These are phyloP conservation scores for Pholiota microspora DNA, from an alignment of 768 basidiomycete genomes.

Conservation along the genomic window DNA sequence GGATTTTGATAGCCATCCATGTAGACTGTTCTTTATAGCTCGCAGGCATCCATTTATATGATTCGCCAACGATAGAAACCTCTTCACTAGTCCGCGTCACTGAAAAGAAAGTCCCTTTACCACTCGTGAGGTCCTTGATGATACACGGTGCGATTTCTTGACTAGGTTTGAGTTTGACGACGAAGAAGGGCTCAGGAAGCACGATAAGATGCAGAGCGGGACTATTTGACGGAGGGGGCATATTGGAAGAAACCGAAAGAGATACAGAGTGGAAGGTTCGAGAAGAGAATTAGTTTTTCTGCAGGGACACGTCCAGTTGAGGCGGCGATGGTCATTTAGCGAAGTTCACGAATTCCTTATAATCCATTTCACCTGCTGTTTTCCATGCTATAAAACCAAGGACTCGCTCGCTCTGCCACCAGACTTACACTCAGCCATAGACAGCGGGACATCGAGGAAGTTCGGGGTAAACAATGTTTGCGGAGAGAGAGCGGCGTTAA, in stretches of 20 bases:
- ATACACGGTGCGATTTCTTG: slow-evolving; percentile 33
- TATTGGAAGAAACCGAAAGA: background rate
- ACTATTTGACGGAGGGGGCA: slow-evolving; percentile 46
- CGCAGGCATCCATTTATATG: slow-evolving; percentile 33
- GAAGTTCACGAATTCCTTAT: background rate
- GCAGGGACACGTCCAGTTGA: background rate
- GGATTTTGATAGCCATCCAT: slow-evolving; percentile 62
- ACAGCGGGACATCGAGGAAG: background rate
- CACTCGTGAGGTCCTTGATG: slow-evolving; percentile 27
- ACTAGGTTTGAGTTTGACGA: slow-evolving; percentile 40
- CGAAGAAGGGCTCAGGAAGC: slow-evolving; percentile 41
- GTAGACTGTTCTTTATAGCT: slow-evolving; percentile 34
- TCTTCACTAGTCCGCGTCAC: slow-evolving; percentile 62
- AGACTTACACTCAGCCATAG: background rate
- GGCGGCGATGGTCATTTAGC: background rate
- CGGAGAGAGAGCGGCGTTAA: slow-evolving; percentile 26
- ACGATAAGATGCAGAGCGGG: slow-evolving; percentile 48
- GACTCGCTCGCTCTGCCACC: background rate
- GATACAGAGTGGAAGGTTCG: background rate
- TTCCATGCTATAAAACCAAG: background rate
- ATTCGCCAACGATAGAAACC: slow-evolving; percentile 55
- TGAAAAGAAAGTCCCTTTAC: slow-evolving; percentile 40
- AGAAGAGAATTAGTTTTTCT: background rate
- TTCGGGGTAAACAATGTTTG: background rate
- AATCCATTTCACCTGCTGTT: background rate